Evolutionary conservation across 371 early-diverging fungal genomes (phyloP).

Genomic region (Mortierella sp.): DNA sequence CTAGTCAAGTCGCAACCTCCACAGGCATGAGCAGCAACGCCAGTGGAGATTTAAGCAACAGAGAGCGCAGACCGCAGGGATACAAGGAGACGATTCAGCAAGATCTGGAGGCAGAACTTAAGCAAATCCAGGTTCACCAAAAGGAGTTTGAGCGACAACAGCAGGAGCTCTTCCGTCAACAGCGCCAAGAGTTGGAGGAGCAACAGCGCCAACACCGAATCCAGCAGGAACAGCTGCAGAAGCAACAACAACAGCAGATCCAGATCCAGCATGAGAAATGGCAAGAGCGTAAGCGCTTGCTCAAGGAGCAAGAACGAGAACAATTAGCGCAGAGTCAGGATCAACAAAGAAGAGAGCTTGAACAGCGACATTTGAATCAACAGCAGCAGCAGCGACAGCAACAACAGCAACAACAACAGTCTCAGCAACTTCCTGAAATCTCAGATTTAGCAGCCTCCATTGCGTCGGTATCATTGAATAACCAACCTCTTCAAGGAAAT

Average conservation of each 20-base stretch:
- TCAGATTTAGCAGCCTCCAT: conserved; percentile 13
- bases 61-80: conserved; percentile 5
- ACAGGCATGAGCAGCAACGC: too few species aligned
- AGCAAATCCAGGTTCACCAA: conserved; percentile 36
- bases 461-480: conserved; percentile 14
- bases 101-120: conserved; percentile 46
- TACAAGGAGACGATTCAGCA: conserved; percentile 18
- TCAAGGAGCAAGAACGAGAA: conserved; percentile 37
- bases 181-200: conserved; percentile 36
- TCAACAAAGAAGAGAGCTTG: conserved; percentile 29
- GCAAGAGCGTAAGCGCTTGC: conserved; percentile 41
- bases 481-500: too few species aligned
- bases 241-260: conserved; percentile 46
- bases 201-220: conserved; percentile 40
- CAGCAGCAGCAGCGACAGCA: conserved; percentile 20
- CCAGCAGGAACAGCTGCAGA: conserved; percentile 50
- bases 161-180: conserved; percentile 21
- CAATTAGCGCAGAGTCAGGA: conserved; percentile 22
- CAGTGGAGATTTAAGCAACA: too few species aligned
- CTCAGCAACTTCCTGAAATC: not conserved
- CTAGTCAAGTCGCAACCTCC: too few species aligned
- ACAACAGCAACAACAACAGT: conserved; percentile 28
- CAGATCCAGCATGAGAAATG: conserved; percentile 50
- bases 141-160: conserved; percentile 44
- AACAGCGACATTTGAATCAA: conserved; percentile 30